Evolutionary conservation across 441 rosid genomes (phyloP), one percentile per base, ranked within the genome.

Genomic region (Mallotus japonicus): DNA sequence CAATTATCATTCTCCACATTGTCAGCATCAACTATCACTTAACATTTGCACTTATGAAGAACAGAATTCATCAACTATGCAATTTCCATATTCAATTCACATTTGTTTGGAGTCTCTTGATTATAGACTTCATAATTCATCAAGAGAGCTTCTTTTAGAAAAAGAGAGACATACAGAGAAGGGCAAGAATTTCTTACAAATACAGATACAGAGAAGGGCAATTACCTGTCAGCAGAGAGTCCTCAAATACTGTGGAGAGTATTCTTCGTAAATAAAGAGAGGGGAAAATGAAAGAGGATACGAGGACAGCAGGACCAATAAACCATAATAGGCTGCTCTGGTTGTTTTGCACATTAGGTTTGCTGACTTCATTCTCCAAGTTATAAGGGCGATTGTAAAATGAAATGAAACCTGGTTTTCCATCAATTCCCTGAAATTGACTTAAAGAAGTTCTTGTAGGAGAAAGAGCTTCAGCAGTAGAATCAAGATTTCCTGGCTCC

Each of bases 261-360:
- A 95, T 82, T 73, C 76, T 82, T 60, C 98, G 84, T 75, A 95
- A 81, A 81, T 90, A 93, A 69, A 95, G 84, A 3, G 97, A 90
- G 32, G 99, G 98, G 72, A 93, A 76, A 79, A 92, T 84, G 83
- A 95, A 95, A 67, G 99, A 93, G 28, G 94, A 87, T 62, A 95
- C 99, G 55, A 93, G 91, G 82, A 92, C 92, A 34, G 93, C 84
- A 50, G 98, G 99, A 80, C 98, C 97, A 61, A 85, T 42, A 81
- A 95, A 82, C 96, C 98, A 95, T 73, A 85, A 80, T 4, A 87
- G 83, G 76, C 85, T 87, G 81, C 80, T 90, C 75, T 75, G 73
- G 63, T 83, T 85, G 64, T 69, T 84, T 78, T 83, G 83, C 11
- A 78, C 60, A 54, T 67, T 71, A 65, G 88, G 55, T 56, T 32